Base-by-base conservation (phyloP, 176 grass and related monocot genomes). In the Triticum monococcum region DNA sequence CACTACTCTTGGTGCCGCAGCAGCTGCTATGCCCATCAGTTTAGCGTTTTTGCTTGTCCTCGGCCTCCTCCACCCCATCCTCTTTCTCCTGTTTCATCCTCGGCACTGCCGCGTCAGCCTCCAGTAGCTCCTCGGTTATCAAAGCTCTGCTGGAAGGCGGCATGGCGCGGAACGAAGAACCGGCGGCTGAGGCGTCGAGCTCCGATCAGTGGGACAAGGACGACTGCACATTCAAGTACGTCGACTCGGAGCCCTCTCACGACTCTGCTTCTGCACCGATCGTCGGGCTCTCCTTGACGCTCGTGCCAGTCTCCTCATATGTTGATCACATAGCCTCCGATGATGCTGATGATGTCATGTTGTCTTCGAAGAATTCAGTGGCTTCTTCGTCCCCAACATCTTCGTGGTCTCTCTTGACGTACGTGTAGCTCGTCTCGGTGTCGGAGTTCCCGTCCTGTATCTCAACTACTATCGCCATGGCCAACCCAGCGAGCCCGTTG, bases 151-250 rank as follows among this genome's bases (percentile, higher is more conserved):
- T 86, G 1, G 82, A 45, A 68, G 79, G 43, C 45, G 75, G 28
- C 36, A 83, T 56, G 68, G 75, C 37, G 3, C 26, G 43, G 12
- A 48, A 61, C 2, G 92, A 88, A 25, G 79, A 85, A 31, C 83
- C 4, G 68, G 81, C 52, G 11, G 41, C 41, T 3, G 11, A 45
- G 81, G 88, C 61, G 20, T 84, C 87, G 3, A 91, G 31, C 35
- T 87, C 87, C 28, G 89, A 93, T 86, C 73, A 48, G 4, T 77
- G 54, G 11, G 95, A 94, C 84, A 97, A 92, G 9, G 90, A 89
- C 9, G 89, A 88, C 60, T 52, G 88, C 1, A 95, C 79, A 7
- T 97, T 92, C 22, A 83, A 95, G 79, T 92, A 93, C 48, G 88
- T 85, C 22, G 87, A 95, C 71, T 81, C 83, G n/a, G 85, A 87